phyloP scores from a whole-genome alignment of 2,329 filamentous ascomycete genomes.

The Diaporthe humulicola region DNA sequence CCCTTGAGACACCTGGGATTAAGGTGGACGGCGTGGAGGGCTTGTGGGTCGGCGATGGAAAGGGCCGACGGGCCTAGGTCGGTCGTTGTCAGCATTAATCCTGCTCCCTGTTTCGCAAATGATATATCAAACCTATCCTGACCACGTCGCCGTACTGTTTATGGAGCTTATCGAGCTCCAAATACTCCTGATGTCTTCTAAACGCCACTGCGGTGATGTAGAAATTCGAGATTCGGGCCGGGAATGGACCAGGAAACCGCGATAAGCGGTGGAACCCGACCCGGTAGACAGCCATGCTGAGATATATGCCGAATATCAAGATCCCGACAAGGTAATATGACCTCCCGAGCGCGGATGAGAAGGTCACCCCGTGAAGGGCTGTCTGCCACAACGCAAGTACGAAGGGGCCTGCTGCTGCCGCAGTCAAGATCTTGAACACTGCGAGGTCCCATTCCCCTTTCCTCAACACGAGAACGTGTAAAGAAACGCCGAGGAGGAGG shows the following conservation, averaged over 20 bases:
- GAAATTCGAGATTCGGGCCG: slow-evolving; percentile 30
- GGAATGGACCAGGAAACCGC: slow-evolving; percentile 35
- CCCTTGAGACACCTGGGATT: slow-evolving; percentile 29
- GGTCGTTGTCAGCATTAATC: neutral
- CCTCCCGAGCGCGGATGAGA: slow-evolving; percentile 7
- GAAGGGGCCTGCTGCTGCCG: slow-evolving; percentile 22
- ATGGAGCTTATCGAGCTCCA: slow-evolving; percentile 28
- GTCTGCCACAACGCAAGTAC: slow-evolving; percentile 18
- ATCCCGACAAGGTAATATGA: slow-evolving; percentile 9
- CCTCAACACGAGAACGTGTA: slow-evolving; percentile 29
- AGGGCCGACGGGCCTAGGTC: slow-evolving; percentile 20
- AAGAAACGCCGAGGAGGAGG: slow-evolving; percentile 13
- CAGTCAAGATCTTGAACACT: slow-evolving; percentile 4
- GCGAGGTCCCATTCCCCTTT: slow-evolving; percentile 35
- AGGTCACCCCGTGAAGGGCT: neutral
- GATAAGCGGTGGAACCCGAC: slow-evolving; percentile 32
- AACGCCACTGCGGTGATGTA: slow-evolving; percentile 6
- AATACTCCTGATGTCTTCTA: slow-evolving; percentile 15
- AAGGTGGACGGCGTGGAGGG: slow-evolving; percentile 23
- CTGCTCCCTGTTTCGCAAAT: neutral
- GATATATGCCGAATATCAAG: slow-evolving; percentile 16
- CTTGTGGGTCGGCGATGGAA: slow-evolving; percentile 30
- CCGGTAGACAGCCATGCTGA: slow-evolving; percentile 37
- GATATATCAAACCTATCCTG: slow-evolving; percentile 19
- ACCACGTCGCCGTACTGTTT: slow-evolving; percentile 32